phyloP scores from a whole-genome alignment of 208 protist genomes.

The Sergeia podlipaevii region DNA sequence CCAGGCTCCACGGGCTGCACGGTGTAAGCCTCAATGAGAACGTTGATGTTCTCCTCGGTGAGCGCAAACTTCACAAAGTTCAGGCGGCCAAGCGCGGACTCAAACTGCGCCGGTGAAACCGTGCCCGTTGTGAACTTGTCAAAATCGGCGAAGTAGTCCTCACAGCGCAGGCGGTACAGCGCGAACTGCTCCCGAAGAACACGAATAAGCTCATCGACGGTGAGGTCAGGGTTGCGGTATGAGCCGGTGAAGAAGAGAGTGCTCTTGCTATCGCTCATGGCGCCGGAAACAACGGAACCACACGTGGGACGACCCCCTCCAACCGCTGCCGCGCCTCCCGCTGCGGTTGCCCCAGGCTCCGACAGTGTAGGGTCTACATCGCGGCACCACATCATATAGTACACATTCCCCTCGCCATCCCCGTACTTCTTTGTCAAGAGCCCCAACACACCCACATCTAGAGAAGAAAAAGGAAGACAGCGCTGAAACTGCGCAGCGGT shows the following conservation, averaged over 20 bases:
- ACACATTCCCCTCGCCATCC: constrained; percentile 59
- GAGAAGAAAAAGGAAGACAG: constrained; percentile 43
- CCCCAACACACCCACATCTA: constrained; percentile 23
- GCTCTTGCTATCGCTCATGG: background rate
- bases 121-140: constrained; percentile 81
- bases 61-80: constrained; percentile 74
- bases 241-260: constrained; percentile 14
- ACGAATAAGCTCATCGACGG: constrained; percentile 41
- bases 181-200: constrained; percentile 66
- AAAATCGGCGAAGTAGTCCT: constrained; percentile 79
- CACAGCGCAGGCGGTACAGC: constrained; percentile 70
- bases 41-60: constrained; percentile 51
- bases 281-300: background rate
- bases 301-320: background rate
- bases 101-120: constrained; percentile 78
- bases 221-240: constrained; percentile 29
- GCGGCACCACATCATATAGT: constrained; percentile 74
- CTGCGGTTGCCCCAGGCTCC: background rate
- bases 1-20: constrained; percentile 10
- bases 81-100: constrained; percentile 70
- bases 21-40: constrained; percentile 59
- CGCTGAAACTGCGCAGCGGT: constrained; percentile 65
- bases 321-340: background rate
- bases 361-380: constrained; percentile 42
- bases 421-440: constrained; percentile 74